These are phyloP conservation scores for Echeveria elegans DNA, from an alignment of 164 flowering plant genomes.

Conservation along the genomic window DNA sequence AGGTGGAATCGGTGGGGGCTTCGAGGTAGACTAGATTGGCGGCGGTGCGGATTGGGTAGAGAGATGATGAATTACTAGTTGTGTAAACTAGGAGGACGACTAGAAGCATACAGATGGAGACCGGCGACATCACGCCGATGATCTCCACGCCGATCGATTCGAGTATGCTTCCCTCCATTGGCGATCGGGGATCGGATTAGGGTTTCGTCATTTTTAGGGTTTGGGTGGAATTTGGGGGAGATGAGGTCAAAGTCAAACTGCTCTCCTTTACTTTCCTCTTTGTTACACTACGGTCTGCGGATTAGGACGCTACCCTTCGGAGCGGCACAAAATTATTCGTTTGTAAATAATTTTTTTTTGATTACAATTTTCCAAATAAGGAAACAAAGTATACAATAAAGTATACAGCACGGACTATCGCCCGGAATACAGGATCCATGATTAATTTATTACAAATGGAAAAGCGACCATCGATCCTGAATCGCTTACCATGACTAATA, in stretches of 20 bases:
- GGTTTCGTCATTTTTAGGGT: neutral
- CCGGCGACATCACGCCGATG: constrained; percentile 75
- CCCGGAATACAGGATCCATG: too few species aligned
- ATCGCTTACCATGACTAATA: too few species aligned
- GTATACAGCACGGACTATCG: too few species aligned
- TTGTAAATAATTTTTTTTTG: too few species aligned
- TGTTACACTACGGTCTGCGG: too few species aligned
- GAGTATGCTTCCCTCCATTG: constrained; percentile 57
- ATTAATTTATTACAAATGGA: too few species aligned
- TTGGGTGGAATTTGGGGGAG: neutral
- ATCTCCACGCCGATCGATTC: constrained; percentile 59
- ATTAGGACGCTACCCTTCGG: too few species aligned
- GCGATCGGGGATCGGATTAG: neutral
- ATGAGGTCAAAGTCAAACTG: neutral
- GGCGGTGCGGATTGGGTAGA: constrained; percentile 51
- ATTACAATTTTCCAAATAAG: too few species aligned
- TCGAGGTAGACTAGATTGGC: constrained; percentile 85
- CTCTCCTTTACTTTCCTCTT: neutral
- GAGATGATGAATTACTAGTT: constrained; percentile 23
- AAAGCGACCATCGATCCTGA: too few species aligned
- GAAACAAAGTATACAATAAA: too few species aligned
- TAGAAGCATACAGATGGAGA: constrained; percentile 78
- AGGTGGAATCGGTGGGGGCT: constrained; percentile 51
- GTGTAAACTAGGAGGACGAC: constrained; percentile 73
- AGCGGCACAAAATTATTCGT: too few species aligned